Percentiles rank a stretch among this genome's conserved stretches.
These are phyloP conservation scores for Globisporangium iwayamae DNA, from an alignment of 352 stramenopile genomes.

Conservation along the genomic window DNA sequence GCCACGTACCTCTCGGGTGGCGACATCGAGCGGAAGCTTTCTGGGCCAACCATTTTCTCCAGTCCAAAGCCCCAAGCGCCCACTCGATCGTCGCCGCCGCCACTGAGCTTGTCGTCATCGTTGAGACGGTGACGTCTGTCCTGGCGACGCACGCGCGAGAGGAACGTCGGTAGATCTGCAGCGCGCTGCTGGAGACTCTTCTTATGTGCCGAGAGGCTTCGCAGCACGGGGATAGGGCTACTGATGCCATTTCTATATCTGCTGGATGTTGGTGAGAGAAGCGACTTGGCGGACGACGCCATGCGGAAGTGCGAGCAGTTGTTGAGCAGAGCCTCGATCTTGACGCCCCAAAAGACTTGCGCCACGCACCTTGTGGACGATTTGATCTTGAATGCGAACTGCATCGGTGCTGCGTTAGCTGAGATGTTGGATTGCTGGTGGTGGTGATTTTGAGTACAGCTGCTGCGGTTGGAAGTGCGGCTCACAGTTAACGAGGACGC, in stretches of 20 bases:
- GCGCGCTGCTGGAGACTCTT: slow-evolving; percentile 9
- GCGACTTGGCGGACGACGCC: neutral
- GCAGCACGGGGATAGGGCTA: slow-evolving; percentile 9
- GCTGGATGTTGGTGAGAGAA: neutral
- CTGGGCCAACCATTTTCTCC: slow-evolving; percentile 10
- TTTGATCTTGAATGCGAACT: slow-evolving; percentile 26
- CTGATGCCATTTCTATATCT: neutral
- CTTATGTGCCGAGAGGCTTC: neutral
- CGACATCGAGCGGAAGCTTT: slow-evolving; percentile 15
- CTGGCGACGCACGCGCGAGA: slow-evolving; percentile 24
- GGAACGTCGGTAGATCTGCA: slow-evolving; percentile 11
- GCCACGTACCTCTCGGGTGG: slow-evolving; percentile 13
- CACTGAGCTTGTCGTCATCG: slow-evolving; percentile 19
- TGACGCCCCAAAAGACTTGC: slow-evolving; percentile 38
- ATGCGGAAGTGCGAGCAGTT: neutral
- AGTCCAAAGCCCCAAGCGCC: neutral
- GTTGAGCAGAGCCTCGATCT: slow-evolving; percentile 26
- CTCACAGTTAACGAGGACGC: slow-evolving; percentile 28
- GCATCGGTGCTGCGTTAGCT: slow-evolving; percentile 7
- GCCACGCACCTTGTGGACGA: slow-evolving; percentile 19
- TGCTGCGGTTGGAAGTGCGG: neutral
- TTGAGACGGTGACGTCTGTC: slow-evolving; percentile 24
- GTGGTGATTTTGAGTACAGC: neutral
- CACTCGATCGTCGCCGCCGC: neutral
- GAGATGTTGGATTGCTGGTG: slow-evolving; percentile 8